Conservation (phyloP, 2,329 filamentous ascomycete genomes). For the Xylaria sp. region DNA sequence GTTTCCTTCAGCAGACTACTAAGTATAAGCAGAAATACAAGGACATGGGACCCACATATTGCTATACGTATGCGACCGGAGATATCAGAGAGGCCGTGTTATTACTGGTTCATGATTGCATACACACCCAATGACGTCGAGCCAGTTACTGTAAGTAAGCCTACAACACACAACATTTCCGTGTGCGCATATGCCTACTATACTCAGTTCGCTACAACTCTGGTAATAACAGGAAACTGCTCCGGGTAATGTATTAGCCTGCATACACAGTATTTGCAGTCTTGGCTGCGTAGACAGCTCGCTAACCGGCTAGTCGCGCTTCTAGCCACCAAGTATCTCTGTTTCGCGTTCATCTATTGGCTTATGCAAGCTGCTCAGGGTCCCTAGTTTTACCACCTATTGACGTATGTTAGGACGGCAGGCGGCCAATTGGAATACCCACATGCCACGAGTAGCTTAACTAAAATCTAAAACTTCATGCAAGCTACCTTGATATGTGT, state of each 20-base stretch:
- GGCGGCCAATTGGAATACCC: slow-evolving; percentile 19
- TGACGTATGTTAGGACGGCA: neutral
- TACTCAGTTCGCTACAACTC: neutral
- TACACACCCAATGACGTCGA: neutral
- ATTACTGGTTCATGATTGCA: neutral
- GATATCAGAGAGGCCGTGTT: neutral
- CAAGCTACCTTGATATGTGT: slow-evolving; percentile 14
- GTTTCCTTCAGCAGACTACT: neutral
- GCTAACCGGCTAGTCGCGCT: slow-evolving; percentile 7
- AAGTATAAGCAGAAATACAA: neutral
- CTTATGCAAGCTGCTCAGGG: slow-evolving; percentile 2
- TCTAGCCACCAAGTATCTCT: neutral
- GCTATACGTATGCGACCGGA: neutral
- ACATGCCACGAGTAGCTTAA: slow-evolving; percentile 43
- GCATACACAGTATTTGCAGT: neutral
- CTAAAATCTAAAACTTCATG: slow-evolving; percentile 15
- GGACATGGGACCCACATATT: slow-evolving; percentile 4
- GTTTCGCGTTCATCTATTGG: neutral
- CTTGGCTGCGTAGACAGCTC: neutral
- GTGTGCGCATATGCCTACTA: too few relatives aligned
- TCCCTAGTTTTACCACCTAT: slow-evolving; percentile 3
- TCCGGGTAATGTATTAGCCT: slow-evolving; percentile 7
- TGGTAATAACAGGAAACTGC: neutral
- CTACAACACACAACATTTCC: too few relatives aligned
- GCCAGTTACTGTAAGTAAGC: neutral